Evolutionary conservation across 2,329 filamentous ascomycete species (phyloP).

Genomic region (Xylariaceae sp.): DNA sequence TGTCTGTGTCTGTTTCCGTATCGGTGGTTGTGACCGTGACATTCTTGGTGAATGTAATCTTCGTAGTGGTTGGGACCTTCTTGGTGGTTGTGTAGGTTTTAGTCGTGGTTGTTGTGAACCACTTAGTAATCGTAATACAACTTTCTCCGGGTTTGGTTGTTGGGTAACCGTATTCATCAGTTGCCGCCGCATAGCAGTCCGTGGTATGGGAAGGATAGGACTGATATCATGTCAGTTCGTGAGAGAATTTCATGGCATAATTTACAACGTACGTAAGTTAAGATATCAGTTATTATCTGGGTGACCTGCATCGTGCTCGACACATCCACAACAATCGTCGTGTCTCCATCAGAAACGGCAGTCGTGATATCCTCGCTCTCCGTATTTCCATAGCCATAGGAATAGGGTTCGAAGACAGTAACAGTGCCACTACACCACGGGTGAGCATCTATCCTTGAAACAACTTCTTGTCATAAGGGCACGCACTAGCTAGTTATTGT

Average conservation of each 20-base stretch:
- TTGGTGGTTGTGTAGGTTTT: background rate
- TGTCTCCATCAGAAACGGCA: constrained; percentile 27
- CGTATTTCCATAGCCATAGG: constrained; percentile 21
- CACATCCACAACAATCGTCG: constrained; percentile 23
- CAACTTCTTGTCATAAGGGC: constrained; percentile 19
- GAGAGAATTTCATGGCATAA: background rate
- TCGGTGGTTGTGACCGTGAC: constrained; percentile 1
- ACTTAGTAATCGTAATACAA: constrained; percentile 20
- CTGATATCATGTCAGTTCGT: constrained; percentile 16
- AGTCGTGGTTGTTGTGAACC: constrained; percentile 10
- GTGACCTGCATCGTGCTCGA: constrained; percentile 20
- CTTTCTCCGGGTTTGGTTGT: background rate
- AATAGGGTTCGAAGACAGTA: constrained; percentile 29
- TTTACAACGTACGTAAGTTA: constrained; percentile 18
- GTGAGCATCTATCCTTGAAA: constrained; percentile 10
- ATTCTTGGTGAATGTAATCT: constrained; percentile 6
- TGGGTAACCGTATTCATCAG: too few relatives aligned
- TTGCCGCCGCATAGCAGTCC: background rate
- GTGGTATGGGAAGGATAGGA: constrained; percentile 22
- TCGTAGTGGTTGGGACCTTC: background rate
- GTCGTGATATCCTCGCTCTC: constrained; percentile 4
- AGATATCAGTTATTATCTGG: constrained; percentile 7
- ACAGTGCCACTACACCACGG: constrained; percentile 24
- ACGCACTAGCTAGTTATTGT: constrained; percentile 30
- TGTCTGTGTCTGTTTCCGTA: constrained; percentile 5